These are phyloP conservation scores for Aureobasidium zeae DNA, from an alignment of 2,329 filamentous ascomycete species.

Conservation along the genomic window DNA sequence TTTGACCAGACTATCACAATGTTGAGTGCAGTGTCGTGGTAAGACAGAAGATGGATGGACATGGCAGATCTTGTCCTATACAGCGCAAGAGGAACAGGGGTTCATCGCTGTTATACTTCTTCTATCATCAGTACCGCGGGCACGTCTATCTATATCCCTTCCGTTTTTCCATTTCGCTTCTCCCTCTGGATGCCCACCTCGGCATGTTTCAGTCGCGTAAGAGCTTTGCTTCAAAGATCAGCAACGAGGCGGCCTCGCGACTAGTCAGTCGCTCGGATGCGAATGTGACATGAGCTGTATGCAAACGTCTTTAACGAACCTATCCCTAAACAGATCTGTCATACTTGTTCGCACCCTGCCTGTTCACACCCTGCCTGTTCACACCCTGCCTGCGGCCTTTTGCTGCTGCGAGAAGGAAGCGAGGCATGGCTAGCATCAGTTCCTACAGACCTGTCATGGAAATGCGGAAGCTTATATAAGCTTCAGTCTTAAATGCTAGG, in stretches of 20 bases:
- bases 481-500: too few species aligned
- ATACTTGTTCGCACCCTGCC: too few species aligned
- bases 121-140: background rate
- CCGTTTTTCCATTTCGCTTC: conserved; percentile 3
- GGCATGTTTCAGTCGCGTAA: conserved; percentile 9
- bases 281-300: conserved; percentile 3
- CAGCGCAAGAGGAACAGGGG: background rate
- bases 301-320: conserved; percentile 1
- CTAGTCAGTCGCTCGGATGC: conserved; percentile 4
- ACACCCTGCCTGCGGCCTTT: too few species aligned
- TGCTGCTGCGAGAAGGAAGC: too few species aligned
- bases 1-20: conserved; percentile 12
- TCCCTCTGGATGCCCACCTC: background rate
- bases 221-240: background rate
- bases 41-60: conserved; percentile 7
- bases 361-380: too few species aligned
- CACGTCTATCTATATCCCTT: background rate
- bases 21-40: conserved; percentile 4
- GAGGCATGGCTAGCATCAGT: too few species aligned
- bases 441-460: too few species aligned
- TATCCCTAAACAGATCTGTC: too few species aligned
- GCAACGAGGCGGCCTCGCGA: conserved; percentile 1
- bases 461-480: too few species aligned
- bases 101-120: background rate
- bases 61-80: background rate